Base-by-base conservation (phyloP, 225 moss, liverwort and hornwort species). In the Ulota crispa region DNA sequence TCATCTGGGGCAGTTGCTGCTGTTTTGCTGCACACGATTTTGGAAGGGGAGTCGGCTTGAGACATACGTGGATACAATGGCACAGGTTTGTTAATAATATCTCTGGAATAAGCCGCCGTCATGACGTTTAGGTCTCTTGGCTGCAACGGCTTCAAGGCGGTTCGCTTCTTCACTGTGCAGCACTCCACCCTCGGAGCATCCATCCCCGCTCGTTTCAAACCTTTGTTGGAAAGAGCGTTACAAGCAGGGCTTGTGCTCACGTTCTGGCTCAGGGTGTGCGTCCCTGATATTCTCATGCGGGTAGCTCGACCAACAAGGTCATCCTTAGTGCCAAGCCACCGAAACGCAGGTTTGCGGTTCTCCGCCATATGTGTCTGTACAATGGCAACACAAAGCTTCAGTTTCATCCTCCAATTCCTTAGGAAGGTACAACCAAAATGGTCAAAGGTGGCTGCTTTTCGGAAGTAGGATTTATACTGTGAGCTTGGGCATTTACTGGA, bases 331-430 rank as follows among this genome's bases (percentile, higher is more conserved):
- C 97, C 95, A 21, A 98, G 97, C 97, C 97, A 98, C 80, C 90
- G 89, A 84, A 98, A 95, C 11, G 97, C 97, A 41, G 97, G 97
- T 79, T 98, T 98, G 37, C 97, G 87, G 37, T 92, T 98, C 79
- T 95, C 97, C 50, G 89, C 94, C 88, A 93, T 95, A 78, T 98
- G 95, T 43, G 93, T 98, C 97, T 97, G 95, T 64, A 75, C 52
- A 84, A 15, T 56, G 32, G 55, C 64, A 73, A 41, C 12, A 66
- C 21, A 66, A 27, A 13, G 36, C 16, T 50, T 78, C 75, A 82
- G 26, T 59, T 74, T 47, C 76, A 54, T 27, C n/a, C 21, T 61
- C 6, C 31, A 59, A 60, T 2, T 55, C n/a, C 59, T 53, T 12
- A 64, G 3, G 10, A 16, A 45, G 15, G 45, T 39, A 0, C 24